Percentiles rank a stretch among this genome's conserved stretches.
Conservation (phyloP, 345 rosid genomes). For the Populus simonii region DNA sequence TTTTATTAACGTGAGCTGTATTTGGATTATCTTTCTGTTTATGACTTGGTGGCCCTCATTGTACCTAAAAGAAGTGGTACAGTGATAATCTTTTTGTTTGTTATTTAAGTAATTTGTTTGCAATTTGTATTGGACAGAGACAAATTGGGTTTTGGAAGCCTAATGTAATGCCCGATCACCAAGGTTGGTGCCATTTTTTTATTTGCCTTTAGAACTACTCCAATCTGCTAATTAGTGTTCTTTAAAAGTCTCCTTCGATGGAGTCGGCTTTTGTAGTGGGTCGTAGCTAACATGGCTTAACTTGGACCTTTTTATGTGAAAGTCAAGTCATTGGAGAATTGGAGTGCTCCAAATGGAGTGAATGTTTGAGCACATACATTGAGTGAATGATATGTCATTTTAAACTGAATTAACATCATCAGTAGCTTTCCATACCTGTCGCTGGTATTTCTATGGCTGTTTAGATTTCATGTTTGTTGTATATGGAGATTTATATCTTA, state of each 20-base stretch:
- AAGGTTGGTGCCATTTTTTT: slow-evolving; percentile 44
- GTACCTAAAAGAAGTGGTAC: not conserved
- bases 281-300: not conserved
- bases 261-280: slow-evolving; percentile 11
- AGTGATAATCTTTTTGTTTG: slow-evolving; percentile 6
- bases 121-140: slow-evolving; percentile 48
- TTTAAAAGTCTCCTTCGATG: not conserved
- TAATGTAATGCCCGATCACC: slow-evolving; percentile 46
- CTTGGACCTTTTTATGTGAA: slow-evolving; percentile 5
- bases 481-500: not conserved
- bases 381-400: not conserved
- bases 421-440: not conserved
- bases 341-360: not conserved
- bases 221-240: not conserved
- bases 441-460: not conserved
- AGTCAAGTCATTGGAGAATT: slow-evolving; percentile 2
- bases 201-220: slow-evolving; percentile 12
- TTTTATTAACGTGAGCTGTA: not conserved
- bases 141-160: slow-evolving; percentile 63
- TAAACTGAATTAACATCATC: not conserved
- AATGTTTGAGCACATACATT: not conserved
- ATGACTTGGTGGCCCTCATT: not conserved
- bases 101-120: slow-evolving; percentile 19
- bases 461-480: not conserved
- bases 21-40: not conserved